A percentile compares a stretch with the other conserved stretches of the same genome.
These are phyloP conservation scores for Arachis stenosperma DNA, from an alignment of 306 rosid species.

Conservation along the genomic window DNA sequence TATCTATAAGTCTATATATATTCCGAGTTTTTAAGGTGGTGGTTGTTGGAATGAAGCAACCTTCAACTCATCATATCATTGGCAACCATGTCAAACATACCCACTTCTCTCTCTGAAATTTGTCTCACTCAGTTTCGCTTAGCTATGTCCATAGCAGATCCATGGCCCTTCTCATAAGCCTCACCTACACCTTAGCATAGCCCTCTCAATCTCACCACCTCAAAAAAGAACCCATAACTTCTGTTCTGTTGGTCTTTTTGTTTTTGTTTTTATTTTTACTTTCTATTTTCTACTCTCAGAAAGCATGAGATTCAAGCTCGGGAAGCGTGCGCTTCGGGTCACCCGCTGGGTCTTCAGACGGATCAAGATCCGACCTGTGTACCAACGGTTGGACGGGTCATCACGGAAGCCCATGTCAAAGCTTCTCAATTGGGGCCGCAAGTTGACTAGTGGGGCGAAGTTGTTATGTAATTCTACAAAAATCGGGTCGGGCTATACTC, in stretches of 20 bases:
- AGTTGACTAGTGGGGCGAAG: constrained; percentile 52
- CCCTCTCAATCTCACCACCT: not conserved
- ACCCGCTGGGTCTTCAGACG: constrained; percentile 52
- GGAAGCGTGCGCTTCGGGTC: constrained; percentile 54
- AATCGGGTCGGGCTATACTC: constrained; percentile 48
- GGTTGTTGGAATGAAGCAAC: constrained; percentile 19
- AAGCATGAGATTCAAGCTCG: constrained; percentile 63
- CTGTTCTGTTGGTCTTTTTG: too few relatives aligned
- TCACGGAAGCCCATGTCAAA: constrained; percentile 37
- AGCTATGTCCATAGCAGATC: constrained; percentile 75
- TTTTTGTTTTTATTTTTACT: too few relatives aligned
- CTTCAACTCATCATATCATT: too few relatives aligned
- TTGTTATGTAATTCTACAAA: constrained; percentile 44
- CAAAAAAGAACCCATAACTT: too few relatives aligned
- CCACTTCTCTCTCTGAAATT: constrained; percentile 62
- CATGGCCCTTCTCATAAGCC: constrained; percentile 67
- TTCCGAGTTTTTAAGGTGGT: too few relatives aligned
- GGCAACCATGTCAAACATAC: constrained; percentile 62
- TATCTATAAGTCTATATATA: too few relatives aligned
- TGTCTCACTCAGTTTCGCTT: constrained; percentile 62
- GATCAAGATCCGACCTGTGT: constrained; percentile 39
- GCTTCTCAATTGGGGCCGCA: constrained; percentile 68
- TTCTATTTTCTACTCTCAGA: not conserved
- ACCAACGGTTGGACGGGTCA: constrained; percentile 28
- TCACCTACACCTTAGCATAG: not conserved